Conservation (phyloP, 1,139 yeast genomes). For the Pichia sp. region DNA sequence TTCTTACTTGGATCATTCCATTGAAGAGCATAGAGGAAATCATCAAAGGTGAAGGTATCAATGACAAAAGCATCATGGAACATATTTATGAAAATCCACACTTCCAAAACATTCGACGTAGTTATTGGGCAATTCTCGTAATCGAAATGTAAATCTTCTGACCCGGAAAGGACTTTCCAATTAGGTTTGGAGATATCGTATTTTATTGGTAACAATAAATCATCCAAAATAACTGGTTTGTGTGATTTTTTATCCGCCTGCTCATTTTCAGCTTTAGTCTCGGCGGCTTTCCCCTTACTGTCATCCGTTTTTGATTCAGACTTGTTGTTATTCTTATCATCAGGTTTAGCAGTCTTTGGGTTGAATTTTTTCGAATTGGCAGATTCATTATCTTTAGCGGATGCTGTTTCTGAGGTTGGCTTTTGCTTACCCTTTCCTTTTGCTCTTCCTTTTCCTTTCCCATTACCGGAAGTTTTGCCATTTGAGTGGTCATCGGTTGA, state of each 20-base stretch:
- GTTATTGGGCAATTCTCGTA: constrained; percentile 2
- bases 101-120: constrained; percentile 50
- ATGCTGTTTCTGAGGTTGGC: background rate
- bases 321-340: background rate
- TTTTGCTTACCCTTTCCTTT: constrained; percentile 1
- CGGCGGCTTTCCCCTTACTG: background rate
- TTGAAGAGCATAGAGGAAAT: constrained; percentile 59
- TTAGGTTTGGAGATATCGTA: constrained; percentile 22
- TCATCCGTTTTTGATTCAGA: background rate
- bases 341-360: background rate
- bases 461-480: background rate
- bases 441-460: constrained; percentile 1
- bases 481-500: background rate
- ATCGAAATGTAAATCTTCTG: constrained; percentile 18
- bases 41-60: constrained; percentile 78
- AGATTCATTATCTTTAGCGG: background rate
- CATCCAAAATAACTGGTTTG: constrained; percentile 24
- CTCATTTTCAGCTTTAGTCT: background rate
- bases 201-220: constrained; percentile 28
- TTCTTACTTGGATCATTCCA: constrained; percentile 48
- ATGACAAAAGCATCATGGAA: constrained; percentile 59
- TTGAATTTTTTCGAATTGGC: background rate
- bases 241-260: constrained; percentile 5
- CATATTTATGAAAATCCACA: constrained; percentile 73
- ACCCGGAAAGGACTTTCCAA: constrained; percentile 21